phyloP scores from a whole-genome alignment of 345 rosid species.

The Bretschneidera sinensis region DNA sequence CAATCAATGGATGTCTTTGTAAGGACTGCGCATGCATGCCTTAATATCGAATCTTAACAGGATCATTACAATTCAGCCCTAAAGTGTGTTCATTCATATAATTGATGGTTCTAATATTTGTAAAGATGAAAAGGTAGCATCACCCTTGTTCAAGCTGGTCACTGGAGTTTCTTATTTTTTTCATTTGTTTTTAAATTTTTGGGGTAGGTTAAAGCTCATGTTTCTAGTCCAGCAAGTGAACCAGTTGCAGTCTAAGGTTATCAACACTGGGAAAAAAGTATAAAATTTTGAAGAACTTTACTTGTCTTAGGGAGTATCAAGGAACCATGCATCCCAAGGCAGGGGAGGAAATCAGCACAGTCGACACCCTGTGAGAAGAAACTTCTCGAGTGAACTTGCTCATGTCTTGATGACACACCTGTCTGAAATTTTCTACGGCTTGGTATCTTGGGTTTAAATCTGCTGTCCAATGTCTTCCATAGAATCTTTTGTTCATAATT shows the following conservation, averaged over 20 bases:
- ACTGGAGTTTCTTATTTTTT: too few species aligned
- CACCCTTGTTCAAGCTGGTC: too few species aligned
- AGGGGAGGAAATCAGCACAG: slow-evolving; percentile 7
- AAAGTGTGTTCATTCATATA: background rate
- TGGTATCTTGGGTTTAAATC: slow-evolving; percentile 6
- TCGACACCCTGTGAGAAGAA: slow-evolving; percentile 1
- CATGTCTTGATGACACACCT: background rate
- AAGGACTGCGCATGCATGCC: too few species aligned
- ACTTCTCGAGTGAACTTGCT: slow-evolving; percentile 3
- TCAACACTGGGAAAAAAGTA: slow-evolving; percentile 7
- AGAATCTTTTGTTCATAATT: background rate
- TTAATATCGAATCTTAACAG: background rate
- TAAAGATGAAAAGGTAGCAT: background rate
- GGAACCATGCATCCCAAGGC: slow-evolving; percentile 7
- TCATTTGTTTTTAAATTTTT: slow-evolving; percentile 8
- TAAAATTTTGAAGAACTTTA: slow-evolving; percentile 36
- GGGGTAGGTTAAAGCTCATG: slow-evolving; percentile 47
- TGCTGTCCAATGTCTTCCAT: slow-evolving; percentile 1
- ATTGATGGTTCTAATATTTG: background rate
- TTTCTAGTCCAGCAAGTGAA: slow-evolving; percentile 49
- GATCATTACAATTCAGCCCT: background rate
- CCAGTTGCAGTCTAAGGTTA: slow-evolving; percentile 52
- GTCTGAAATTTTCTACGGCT: background rate
- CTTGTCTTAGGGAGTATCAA: slow-evolving; percentile 35
- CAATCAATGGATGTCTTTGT: too few species aligned